phyloP scores from a whole-genome alignment of 2,329 filamentous ascomycete species.

The Madurella fahalii region DNA sequence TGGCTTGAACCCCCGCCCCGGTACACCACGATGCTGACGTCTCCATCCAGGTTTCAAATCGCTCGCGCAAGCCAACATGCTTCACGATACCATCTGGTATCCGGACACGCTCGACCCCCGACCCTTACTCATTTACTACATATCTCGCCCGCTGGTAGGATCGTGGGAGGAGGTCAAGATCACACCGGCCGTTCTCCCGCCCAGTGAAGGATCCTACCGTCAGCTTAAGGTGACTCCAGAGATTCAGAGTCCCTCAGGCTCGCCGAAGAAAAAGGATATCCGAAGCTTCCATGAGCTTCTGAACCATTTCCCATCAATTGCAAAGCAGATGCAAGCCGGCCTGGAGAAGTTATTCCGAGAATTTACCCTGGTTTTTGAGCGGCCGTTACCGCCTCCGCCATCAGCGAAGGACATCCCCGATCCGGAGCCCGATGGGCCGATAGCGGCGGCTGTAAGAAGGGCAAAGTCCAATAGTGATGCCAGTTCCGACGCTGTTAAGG shows the following conservation, averaged over 20 bases:
- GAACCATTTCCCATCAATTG: constrained; percentile 90
- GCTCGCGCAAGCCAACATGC: constrained; percentile 80
- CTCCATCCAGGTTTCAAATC: constrained; percentile 74
- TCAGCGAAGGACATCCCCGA: constrained; percentile 58
- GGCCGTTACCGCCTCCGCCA: constrained; percentile 72
- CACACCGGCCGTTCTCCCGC: constrained; percentile 57
- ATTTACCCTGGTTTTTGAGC: constrained; percentile 80
- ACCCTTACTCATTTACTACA: constrained; percentile 96
- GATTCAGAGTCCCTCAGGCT: constrained; percentile 40
- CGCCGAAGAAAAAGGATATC: constrained; percentile 80
- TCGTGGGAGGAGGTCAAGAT: constrained; percentile 73
- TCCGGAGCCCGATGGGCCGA: constrained; percentile 53
- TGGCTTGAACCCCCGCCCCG: background rate
- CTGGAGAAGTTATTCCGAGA: constrained; percentile 86
- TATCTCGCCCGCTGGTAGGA: constrained; percentile 83
- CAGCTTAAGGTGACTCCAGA: constrained; percentile 27
- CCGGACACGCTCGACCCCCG: constrained; percentile 83
- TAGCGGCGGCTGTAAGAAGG: constrained; percentile 51
- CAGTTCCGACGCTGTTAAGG: constrained; percentile 27
- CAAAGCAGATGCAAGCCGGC: constrained; percentile 89
- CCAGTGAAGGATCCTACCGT: constrained; percentile 27
- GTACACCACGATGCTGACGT: constrained; percentile 1
- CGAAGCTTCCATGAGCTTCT: constrained; percentile 86
- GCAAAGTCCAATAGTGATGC: constrained; percentile 49
- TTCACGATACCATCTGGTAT: constrained; percentile 83